Evolutionary conservation across 805 yeast genomes (phyloP).

Genomic region (Candida nanaspora): DNA sequence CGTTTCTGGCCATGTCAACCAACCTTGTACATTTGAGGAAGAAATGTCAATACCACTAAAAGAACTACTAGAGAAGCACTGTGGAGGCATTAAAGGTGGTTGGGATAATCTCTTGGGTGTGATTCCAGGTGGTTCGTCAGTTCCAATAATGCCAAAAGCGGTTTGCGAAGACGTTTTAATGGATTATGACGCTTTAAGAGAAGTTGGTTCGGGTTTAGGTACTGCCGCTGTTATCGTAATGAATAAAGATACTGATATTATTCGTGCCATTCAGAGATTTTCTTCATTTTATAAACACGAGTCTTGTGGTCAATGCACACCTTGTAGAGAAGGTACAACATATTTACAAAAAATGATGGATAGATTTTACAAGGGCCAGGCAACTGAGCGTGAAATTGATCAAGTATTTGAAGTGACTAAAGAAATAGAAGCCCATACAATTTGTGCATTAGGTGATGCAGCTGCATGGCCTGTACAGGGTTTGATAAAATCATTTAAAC

Average conservation of each 20-base stretch:
- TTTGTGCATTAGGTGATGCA: constrained; percentile 89
- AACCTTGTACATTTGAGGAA: constrained; percentile 90
- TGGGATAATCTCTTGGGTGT: constrained; percentile 88
- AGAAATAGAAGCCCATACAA: constrained; percentile 87
- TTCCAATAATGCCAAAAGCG: constrained; percentile 68
- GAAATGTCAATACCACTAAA: constrained; percentile 86
- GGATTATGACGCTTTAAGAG: constrained; percentile 85
- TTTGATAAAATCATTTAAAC: constrained; percentile 76
- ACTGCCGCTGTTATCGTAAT: constrained; percentile 91
- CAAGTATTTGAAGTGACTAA: constrained; percentile 78
- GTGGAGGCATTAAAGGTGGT: constrained; percentile 88
- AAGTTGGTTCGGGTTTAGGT: constrained; percentile 82
- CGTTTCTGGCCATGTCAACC: constrained; percentile 85
- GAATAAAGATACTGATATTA: constrained; percentile 80
- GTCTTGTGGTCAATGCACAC: constrained; percentile 93
- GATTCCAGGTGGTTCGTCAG: constrained; percentile 88
- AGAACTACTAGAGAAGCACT: constrained; percentile 79
- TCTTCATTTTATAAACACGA: constrained; percentile 84
- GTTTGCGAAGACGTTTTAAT: constrained; percentile 63
- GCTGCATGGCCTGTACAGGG: constrained; percentile 95
- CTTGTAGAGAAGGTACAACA: constrained; percentile 91
- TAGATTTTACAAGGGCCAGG: constrained; percentile 74
- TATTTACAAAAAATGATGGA: constrained; percentile 82
- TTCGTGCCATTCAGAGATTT: constrained; percentile 81
- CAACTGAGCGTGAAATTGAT: constrained; percentile 73